Percentiles rank a stretch among this genome's conserved stretches.
Conservation (phyloP, 2,329 filamentous ascomycete genomes). For the Aspergillus brunneoviolaceus region DNA sequence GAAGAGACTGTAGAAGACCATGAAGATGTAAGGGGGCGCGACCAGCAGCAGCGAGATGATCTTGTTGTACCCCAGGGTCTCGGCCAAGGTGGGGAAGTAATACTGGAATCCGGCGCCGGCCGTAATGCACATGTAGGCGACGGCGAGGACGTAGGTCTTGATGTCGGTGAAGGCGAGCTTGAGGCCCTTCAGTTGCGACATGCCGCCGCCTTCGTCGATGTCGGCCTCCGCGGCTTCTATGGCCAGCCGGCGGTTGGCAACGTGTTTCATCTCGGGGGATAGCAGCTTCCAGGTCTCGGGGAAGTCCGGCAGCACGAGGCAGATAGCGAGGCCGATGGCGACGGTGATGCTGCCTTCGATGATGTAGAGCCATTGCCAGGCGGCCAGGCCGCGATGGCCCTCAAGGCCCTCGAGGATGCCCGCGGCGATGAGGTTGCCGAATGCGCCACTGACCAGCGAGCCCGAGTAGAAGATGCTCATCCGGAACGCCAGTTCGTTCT, state of each 20-base stretch:
- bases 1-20: constrained; percentile 49
- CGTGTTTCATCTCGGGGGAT: constrained; percentile 46
- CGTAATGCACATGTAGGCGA: constrained; percentile 52
- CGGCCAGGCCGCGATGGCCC: constrained; percentile 33
- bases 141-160: constrained; percentile 48
- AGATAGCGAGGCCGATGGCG: constrained; percentile 34
- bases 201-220: constrained; percentile 49
- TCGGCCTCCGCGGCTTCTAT: constrained; percentile 53
- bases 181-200: constrained; percentile 51
- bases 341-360: constrained; percentile 41
- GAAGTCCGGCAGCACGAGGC: constrained; percentile 41
- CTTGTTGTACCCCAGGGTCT: constrained; percentile 45
- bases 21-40: constrained; percentile 56
- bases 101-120: constrained; percentile 56
- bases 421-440: constrained; percentile 56
- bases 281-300: constrained; percentile 47
- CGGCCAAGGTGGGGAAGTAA: constrained; percentile 56
- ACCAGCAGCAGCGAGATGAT: constrained; percentile 53
- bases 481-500: constrained; percentile 51
- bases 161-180: constrained; percentile 53
- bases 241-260: constrained; percentile 51
- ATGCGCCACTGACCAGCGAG: constrained; percentile 51
- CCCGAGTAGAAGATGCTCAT: constrained; percentile 56
- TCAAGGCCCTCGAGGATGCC: constrained; percentile 48
- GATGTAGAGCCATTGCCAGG: constrained; percentile 45